Conservation (phyloP, 2,329 filamentous ascomycete species). For the Diaporthe sp. region DNA sequence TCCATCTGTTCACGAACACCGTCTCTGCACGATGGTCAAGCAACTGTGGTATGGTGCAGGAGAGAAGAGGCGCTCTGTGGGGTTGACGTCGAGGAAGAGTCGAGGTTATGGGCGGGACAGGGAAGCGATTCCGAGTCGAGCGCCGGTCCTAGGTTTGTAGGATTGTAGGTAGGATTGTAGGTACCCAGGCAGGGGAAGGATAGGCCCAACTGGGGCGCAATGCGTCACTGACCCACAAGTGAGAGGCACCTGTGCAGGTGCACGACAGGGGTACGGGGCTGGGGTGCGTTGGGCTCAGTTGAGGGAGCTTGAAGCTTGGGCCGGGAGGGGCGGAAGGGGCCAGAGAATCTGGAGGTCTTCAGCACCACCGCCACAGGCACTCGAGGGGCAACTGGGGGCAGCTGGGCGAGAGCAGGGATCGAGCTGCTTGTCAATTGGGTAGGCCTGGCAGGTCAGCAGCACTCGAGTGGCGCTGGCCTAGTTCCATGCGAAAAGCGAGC, state of each 20-base stretch:
- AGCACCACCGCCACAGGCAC: conserved; percentile 32
- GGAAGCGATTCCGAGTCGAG: conserved; percentile 29
- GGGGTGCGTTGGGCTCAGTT: conserved; percentile 7
- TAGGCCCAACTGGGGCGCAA: conserved; percentile 27
- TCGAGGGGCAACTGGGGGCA: background rate
- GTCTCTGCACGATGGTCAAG: conserved; percentile 4
- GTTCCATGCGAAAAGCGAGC: background rate
- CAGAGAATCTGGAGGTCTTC: background rate
- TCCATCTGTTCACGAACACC: conserved; percentile 59
- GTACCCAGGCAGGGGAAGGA: conserved; percentile 17
- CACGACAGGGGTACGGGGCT: conserved; percentile 14
- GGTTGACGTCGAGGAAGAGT: conserved; percentile 16
- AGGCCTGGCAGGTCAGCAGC: conserved; percentile 6
- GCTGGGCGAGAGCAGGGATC: conserved; percentile 1
- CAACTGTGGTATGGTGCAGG: conserved; percentile 15
- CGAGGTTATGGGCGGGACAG: conserved; percentile 20
- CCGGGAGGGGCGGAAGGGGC: conserved; percentile 1
- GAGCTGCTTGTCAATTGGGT: conserved; percentile 12
- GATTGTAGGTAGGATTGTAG: conserved; percentile 12
- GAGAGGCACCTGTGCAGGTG: conserved; percentile 17
- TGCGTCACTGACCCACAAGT: conserved; percentile 35
- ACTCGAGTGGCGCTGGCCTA: conserved; percentile 16
- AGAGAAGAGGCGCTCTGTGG: background rate
- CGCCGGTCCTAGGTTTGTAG: conserved; percentile 24
- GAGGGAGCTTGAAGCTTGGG: conserved; percentile 28